Evolutionary conservation across 345 rosid genomes (phyloP).

Genomic region (Arabis hirsuta): DNA sequence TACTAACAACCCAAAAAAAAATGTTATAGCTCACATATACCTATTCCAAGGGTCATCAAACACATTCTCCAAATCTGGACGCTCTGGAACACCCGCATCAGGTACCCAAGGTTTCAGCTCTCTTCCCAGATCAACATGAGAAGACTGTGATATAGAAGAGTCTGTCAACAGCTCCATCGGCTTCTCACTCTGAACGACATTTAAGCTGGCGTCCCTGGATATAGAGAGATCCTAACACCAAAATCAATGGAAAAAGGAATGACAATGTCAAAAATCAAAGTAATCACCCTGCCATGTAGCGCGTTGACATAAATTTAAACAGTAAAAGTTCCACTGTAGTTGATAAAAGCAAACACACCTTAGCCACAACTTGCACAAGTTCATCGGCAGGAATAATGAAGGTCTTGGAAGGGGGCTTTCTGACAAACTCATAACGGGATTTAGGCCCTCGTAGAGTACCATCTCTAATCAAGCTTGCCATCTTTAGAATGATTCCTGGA

Average conservation of each 20-base stretch:
- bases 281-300: constrained; percentile 29
- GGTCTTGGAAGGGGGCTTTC: constrained; percentile 71
- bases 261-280: constrained; percentile 29
- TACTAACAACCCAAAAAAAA: constrained; percentile 19
- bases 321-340: constrained; percentile 4
- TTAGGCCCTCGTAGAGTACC: constrained; percentile 62
- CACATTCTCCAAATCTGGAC: constrained; percentile 71
- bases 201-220: constrained; percentile 59
- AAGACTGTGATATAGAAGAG: constrained; percentile 74
- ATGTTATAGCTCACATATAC: constrained; percentile 47
- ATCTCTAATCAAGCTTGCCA: constrained; percentile 81
- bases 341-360: constrained; percentile 57
- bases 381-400: constrained; percentile 79
- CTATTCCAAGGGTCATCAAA: constrained; percentile 70
- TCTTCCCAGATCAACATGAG: constrained; percentile 62
- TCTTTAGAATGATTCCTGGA: constrained; percentile 85
- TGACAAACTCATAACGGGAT: constrained; percentile 54
- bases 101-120: constrained; percentile 90
- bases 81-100: constrained; percentile 65
- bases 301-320: constrained; percentile 17
- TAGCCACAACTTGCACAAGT: constrained; percentile 88
- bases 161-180: constrained; percentile 74
- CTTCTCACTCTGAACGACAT: constrained; percentile 59
- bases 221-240: constrained; percentile 73
- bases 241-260: constrained; percentile 24